A percentile compares a stretch with the other conserved stretches of the same genome.
Conservation (phyloP, 2,329 filamentous ascomycete genomes). For the Calonectria ilicicola region DNA sequence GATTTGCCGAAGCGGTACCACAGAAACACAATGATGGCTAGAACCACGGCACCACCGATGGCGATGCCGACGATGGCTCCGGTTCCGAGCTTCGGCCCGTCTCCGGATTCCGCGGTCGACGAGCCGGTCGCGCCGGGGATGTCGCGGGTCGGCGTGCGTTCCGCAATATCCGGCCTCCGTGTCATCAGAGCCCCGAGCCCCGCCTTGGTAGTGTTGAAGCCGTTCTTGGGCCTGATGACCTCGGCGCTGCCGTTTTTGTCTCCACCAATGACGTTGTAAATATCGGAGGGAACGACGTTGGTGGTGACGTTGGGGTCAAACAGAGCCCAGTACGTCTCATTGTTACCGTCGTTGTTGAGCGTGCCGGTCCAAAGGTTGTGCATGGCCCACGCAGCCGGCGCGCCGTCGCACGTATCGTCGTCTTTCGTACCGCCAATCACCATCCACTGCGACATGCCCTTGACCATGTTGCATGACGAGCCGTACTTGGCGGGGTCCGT, state of each 20-base stretch:
- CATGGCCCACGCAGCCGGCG: slow-evolving; percentile 57
- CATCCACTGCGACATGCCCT: slow-evolving; percentile 66
- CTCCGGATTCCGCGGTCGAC: too few relatives aligned
- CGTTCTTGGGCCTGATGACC: neutral
- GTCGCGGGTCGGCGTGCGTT: slow-evolving; percentile 8
- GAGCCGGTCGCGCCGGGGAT: neutral
- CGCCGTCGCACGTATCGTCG: slow-evolving; percentile 57
- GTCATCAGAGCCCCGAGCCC: neutral
- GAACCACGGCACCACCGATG: slow-evolving; percentile 46
- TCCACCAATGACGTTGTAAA: slow-evolving; percentile 13
- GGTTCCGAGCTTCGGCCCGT: slow-evolving; percentile 27
- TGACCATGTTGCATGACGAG: slow-evolving; percentile 63
- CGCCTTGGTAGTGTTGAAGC: slow-evolving; percentile 3
- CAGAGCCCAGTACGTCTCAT: slow-evolving; percentile 34
- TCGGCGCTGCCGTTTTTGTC: slow-evolving; percentile 9
- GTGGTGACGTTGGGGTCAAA: slow-evolving; percentile 26
- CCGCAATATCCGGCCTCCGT: neutral
- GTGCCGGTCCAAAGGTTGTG: slow-evolving; percentile 66
- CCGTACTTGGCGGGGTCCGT: slow-evolving; percentile 60
- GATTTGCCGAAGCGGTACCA: slow-evolving; percentile 7
- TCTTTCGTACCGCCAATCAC: slow-evolving; percentile 65
- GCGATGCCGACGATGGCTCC: slow-evolving; percentile 57
- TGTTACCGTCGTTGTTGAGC: slow-evolving; percentile 53
- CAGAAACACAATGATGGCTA: slow-evolving; percentile 37
- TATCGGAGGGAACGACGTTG: slow-evolving; percentile 11